Evolutionary conservation across 2,329 filamentous ascomycete genomes (phyloP), one percentile per base, ranked within the genome.

Genomic region (Phaeomoniella chlamydospora): DNA sequence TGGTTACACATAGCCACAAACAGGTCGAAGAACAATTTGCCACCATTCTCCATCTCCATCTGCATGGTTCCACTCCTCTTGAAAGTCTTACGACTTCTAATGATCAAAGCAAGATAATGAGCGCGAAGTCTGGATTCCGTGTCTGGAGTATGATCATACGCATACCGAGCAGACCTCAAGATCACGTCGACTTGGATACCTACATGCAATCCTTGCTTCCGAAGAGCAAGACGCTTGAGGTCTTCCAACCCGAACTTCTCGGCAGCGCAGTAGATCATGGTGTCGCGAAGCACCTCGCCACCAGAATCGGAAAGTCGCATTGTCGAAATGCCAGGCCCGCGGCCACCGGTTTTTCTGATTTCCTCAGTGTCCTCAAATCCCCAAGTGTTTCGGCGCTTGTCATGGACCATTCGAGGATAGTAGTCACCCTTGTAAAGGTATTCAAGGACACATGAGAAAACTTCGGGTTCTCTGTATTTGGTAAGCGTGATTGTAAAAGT

Each of bases 51-150:
- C 87, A 96, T 94, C 69, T 94, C 87, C 67, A 82, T 80, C 73
- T 94, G 87, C 86, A 94, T 93, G 62, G 87, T 94, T 64, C 87
- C 87, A 68, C 86, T 94, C 64, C 82, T 78, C 79, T 94, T 94
- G 64, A 96, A 94, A 54, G 85, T 94, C 70, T 86, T 86, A 61
- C 88, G 84, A 72, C 83, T 88, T 68, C 87, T 80, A 69, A 94
- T 94, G 63, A 94, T 93, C 62, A 94, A 75, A 58, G 87, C 85
- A 59, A 96, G 78, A 70, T 94, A 94, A 68, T 94, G 86, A 68
- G 87, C 87, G 67, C 87, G 86, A 61, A 96, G 77, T 53, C 80
- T 76, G 55, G 81, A 88, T 67, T 96, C 87, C 51, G 77, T 80
- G 67, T 94, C 84, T 48, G 87, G 86, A 53, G 88, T 94, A 69